Conservation (phyloP, 1,284 basidiomycete species). For the Cryptococcus sp. region DNA sequence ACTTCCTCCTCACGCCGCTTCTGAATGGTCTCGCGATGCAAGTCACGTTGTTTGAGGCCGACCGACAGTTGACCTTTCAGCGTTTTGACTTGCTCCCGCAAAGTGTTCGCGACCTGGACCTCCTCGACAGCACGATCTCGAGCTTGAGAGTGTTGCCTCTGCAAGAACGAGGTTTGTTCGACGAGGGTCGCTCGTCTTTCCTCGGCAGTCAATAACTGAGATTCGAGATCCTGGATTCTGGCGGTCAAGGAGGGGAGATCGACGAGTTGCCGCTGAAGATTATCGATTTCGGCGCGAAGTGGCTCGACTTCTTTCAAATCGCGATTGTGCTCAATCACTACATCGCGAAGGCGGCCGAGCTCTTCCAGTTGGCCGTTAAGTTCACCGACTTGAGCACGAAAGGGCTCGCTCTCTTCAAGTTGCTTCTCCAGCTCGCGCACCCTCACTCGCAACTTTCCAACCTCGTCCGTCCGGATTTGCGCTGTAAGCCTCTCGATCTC, state of each 20-base stretch:
- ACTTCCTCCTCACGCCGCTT: constrained; percentile 13
- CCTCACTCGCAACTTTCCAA: too few species aligned
- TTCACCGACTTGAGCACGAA: too few species aligned
- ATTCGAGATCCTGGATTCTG: constrained; percentile 4
- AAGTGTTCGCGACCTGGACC: constrained; percentile 19
- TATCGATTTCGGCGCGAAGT: too few species aligned
- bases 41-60: constrained; percentile 43
- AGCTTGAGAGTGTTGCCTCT: constrained; percentile 32
- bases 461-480: too few species aligned
- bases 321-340: too few species aligned
- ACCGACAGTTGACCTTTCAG: constrained; percentile 34
- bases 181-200: constrained; percentile 4
- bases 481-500: too few species aligned
- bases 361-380: too few species aligned
- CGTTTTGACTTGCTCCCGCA: constrained; percentile 21
- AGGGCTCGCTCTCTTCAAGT: neutral
- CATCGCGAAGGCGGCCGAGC: too few species aligned
- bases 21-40: constrained; percentile 24
- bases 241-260: constrained; percentile 1
- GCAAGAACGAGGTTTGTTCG: constrained; percentile 29
- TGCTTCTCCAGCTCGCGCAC: neutral
- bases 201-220: constrained; percentile 1
- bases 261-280: neutral
- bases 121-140: constrained; percentile 31
- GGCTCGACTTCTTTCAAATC: too few species aligned